These are phyloP conservation scores for Passiflora organensis DNA, from an alignment of 345 rosid species.

Conservation along the genomic window DNA sequence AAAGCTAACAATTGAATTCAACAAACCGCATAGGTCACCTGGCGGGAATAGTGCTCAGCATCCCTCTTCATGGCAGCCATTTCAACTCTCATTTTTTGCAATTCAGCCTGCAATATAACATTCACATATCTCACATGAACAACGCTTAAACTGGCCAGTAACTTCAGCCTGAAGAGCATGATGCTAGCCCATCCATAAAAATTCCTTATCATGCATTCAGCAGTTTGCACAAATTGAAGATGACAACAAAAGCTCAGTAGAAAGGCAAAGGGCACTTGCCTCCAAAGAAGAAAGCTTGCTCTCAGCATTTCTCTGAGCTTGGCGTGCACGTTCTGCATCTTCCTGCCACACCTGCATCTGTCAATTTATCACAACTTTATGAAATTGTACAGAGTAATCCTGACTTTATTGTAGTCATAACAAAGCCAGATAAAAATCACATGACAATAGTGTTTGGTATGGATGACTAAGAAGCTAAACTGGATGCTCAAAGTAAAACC, in stretches of 20 bases:
- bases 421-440: too few relatives aligned
- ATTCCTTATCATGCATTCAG: not conserved
- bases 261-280: conserved; percentile 40
- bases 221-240: not conserved
- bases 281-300: conserved; percentile 83
- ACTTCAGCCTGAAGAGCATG: not conserved
- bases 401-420: too few relatives aligned
- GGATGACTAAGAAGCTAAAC: too few relatives aligned
- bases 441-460: too few relatives aligned
- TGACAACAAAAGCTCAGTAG: conserved; percentile 2
- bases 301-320: conserved; percentile 93
- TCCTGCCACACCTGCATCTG: conserved; percentile 97
- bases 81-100: conserved; percentile 94
- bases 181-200: not conserved
- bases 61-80: conserved; percentile 98
- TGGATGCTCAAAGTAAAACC: too few relatives aligned
- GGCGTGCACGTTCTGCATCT: conserved; percentile 92
- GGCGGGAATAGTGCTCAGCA: conserved; percentile 99
- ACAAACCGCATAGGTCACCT: conserved; percentile 43
- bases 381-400: too few relatives aligned
- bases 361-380: conserved; percentile 1
- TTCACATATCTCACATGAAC: not conserved
- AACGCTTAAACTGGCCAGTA: not conserved
- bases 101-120: conserved; percentile 63
- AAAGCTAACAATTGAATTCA: conserved; percentile 22